phyloP scores from a whole-genome alignment of 495 filamentous ascomycete species.

The Xylaria telfairii region DNA sequence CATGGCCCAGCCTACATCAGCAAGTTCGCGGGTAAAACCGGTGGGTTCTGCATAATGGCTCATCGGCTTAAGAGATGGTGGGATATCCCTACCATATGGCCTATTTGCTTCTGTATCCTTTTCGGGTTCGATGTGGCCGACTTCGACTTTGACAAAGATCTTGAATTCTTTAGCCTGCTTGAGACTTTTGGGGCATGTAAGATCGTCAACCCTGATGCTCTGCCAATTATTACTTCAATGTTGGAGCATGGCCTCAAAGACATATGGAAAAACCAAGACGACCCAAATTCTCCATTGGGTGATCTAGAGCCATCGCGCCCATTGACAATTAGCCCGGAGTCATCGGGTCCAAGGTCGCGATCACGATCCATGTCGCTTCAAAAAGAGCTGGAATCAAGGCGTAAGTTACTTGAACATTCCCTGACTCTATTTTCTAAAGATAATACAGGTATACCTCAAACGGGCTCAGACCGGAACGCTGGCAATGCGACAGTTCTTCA shows the following conservation, averaged over 20 bases:
- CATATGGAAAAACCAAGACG: conserved; percentile 66
- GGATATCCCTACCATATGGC: conserved; percentile 85
- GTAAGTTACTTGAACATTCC: conserved; percentile 41
- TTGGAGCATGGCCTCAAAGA: conserved; percentile 78
- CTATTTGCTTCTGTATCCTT: conserved; percentile 85
- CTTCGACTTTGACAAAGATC: conserved; percentile 72
- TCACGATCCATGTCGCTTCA: conserved; percentile 55
- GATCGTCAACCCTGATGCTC: conserved; percentile 76
- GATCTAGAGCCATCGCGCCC: conserved; percentile 31
- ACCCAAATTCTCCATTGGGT: conserved; percentile 58
- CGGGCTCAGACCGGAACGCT: conserved; percentile 55
- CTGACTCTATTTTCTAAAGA: neutral
- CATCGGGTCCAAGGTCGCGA: conserved; percentile 44
- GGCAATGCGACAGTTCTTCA: conserved; percentile 66
- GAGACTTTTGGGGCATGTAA: conserved; percentile 71
- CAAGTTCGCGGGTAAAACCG: conserved; percentile 84
- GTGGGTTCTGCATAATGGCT: conserved; percentile 84
- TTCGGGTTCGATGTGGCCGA: conserved; percentile 81
- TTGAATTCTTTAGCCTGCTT: conserved; percentile 74
- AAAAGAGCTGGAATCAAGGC: conserved; percentile 57
- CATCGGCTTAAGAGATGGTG: conserved; percentile 85
- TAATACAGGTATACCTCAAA: conserved; percentile 29
- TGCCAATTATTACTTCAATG: conserved; percentile 86
- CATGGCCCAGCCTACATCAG: conserved; percentile 80
- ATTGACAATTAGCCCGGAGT: conserved; percentile 28